These are phyloP conservation scores for Stylosanthes scabra DNA, from an alignment of 331 rosid species.

Conservation along the genomic window DNA sequence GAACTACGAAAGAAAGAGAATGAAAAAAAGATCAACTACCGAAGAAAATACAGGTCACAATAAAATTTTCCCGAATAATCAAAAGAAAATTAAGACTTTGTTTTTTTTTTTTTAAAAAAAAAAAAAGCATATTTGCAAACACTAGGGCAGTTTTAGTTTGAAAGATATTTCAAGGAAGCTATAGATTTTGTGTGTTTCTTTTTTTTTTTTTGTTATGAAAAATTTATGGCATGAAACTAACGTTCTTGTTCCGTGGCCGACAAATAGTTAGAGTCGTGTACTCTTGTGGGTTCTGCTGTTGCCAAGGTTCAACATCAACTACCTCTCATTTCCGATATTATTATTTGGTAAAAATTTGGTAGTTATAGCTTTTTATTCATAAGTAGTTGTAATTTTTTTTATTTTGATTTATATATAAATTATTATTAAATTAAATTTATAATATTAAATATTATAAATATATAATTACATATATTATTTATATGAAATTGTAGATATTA, in stretches of 20 bases:
- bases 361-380: no score
- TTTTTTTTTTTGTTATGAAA: neutral
- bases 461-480: no score
- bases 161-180: neutral
- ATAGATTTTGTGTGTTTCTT: neutral
- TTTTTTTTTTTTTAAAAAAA: no score
- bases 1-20: no score
- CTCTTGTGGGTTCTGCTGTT: neutral
- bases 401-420: no score
- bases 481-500: no score
- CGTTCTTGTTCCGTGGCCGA: neutral
- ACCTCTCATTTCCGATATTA: neutral
- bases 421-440: no score
- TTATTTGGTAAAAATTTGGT: no score
- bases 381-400: no score
- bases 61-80: neutral
- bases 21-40: no score
- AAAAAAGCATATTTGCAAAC: neutral
- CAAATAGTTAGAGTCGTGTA: conserved; percentile 15
- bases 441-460: no score
- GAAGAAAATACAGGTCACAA: neutral
- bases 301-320: neutral
- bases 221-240: conserved; percentile 6
- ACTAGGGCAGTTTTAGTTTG: neutral
- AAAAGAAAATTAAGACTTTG: neutral